Base-by-base conservation (phyloP, 768 basidiomycete species). In the Podaxis rugospora region DNA sequence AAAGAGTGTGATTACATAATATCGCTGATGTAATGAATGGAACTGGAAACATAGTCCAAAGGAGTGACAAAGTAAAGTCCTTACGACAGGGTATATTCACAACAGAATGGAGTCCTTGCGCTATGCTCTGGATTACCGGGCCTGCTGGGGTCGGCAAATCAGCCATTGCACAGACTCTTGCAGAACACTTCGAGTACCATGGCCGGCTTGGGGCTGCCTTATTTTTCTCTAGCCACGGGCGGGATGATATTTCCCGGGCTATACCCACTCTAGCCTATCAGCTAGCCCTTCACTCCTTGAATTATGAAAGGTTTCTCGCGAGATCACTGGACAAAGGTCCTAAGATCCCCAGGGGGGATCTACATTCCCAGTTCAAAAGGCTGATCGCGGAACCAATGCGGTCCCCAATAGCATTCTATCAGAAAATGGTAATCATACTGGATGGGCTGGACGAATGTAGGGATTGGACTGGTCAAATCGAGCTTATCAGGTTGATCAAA, bases 121-220 rank as follows among this genome's bases (percentile, higher is more conserved):
- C 18, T 18, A 6, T 27, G 40, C 21, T 63, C 14, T 63, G 57
- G 57, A 40, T 63, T 13, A 25, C 6, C 4, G 62, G 58, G 9
- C 53, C 59, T 7, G 62, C 57, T 2, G 62, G 62, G 1, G 50
- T 52, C 2, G 58, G 62, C 4, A 63, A 63, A 52, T 55, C 62
- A 6, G 58, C 62, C 7, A 35, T 63, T 23, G 28, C 58, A 4
- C 53, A 59, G 46, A 63, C 58, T 2, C 21, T 63, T 28, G 53
- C 52, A 4, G 49, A 54, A n/a, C 50, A 18, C 11, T 4, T 36
- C 28, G 9, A 10, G 3, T 1, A n/a, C 44, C 6, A 16, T 18
- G 23, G 36, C 36, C 2, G 13, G 0, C 39, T 63, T 7, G 62
- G 62, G 27, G 62, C 57, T 3, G 36, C 57, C 14, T 55, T 50